Evolutionary conservation across 441 rosid species (phyloP).

Genomic region (Lepidium campestre): DNA sequence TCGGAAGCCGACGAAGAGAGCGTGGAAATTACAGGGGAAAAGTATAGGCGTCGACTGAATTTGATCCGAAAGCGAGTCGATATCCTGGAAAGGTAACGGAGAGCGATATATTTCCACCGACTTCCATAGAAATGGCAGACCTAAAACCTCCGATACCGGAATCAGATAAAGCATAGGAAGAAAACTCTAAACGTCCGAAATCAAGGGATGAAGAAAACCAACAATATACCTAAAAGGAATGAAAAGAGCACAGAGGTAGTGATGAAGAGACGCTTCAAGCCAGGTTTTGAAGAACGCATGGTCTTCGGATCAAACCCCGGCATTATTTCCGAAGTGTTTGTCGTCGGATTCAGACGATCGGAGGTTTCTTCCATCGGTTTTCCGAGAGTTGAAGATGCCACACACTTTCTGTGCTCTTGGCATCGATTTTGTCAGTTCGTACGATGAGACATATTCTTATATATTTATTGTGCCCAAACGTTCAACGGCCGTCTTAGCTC

Average conservation of each 20-base stretch:
- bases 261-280: conserved; percentile 69
- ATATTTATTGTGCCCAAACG: rapidly evolving
- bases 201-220: neutral
- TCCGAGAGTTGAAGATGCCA: conserved; percentile 7
- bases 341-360: conserved; percentile 19
- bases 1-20: conserved; percentile 37
- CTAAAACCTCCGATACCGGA: conserved; percentile 31
- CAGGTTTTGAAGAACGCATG: conserved; percentile 66
- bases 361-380: conserved; percentile 47
- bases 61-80: conserved; percentile 49
- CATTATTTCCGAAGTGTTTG: conserved; percentile 14
- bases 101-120: conserved; percentile 91
- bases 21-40: conserved; percentile 69
- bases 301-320: conserved; percentile 39
- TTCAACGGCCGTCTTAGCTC: conserved; percentile 31
- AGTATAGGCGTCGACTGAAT: conserved; percentile 38
- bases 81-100: conserved; percentile 67
- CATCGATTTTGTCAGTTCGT: neutral
- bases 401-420: neutral
- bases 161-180: neutral
- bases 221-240: conserved; percentile 54
- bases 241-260: conserved; percentile 59
- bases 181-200: neutral
- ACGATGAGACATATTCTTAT: neutral
- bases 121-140: conserved; percentile 77